Percentiles rank a stretch among this genome's conserved stretches.
Conservation (phyloP, 371 early-diverging fungal genomes). For the Thermomucor indicae-seudaticae region DNA sequence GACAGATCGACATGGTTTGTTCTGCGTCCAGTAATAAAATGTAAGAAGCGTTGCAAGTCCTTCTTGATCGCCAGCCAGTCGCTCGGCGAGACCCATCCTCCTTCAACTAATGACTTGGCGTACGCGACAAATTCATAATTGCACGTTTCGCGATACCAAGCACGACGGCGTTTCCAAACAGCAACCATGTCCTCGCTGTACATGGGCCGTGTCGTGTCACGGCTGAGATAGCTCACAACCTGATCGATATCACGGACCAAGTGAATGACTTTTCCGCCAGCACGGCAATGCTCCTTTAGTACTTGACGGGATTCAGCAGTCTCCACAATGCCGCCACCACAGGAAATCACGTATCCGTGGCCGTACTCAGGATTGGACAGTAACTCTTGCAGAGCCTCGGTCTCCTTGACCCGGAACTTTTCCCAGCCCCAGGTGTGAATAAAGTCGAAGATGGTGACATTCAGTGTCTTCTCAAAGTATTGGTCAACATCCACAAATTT, state of each 20-base stretch:
- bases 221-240: conserved; percentile 71
- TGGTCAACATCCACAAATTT: conserved; percentile 88
- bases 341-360: conserved; percentile 73
- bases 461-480: conserved; percentile 65
- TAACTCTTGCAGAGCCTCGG: conserved; percentile 48
- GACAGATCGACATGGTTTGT: conserved; percentile 37
- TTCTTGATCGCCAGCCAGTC: conserved; percentile 68
- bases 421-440: conserved; percentile 84
- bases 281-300: conserved; percentile 51
- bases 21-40: conserved; percentile 53
- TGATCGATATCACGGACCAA: conserved; percentile 79
- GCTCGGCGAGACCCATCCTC: conserved; percentile 36
- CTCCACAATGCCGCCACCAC: conserved; percentile 96
- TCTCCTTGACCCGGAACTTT: conserved; percentile 84
- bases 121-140: conserved; percentile 75
- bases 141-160: conserved; percentile 77
- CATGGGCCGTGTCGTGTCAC: conserved; percentile 83
- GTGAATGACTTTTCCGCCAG: conserved; percentile 73
- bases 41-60: conserved; percentile 65
- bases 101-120: conserved; percentile 30
- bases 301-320: conserved; percentile 62
- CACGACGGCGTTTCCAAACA: conserved; percentile 78
- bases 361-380: conserved; percentile 37
- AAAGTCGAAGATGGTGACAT: conserved; percentile 73
- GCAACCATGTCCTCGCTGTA: conserved; percentile 77